Percentiles rank a stretch among this genome's conserved stretches.
These are phyloP conservation scores for Coriaria nepalensis DNA, from an alignment of 306 rosid species.

Conservation along the genomic window DNA sequence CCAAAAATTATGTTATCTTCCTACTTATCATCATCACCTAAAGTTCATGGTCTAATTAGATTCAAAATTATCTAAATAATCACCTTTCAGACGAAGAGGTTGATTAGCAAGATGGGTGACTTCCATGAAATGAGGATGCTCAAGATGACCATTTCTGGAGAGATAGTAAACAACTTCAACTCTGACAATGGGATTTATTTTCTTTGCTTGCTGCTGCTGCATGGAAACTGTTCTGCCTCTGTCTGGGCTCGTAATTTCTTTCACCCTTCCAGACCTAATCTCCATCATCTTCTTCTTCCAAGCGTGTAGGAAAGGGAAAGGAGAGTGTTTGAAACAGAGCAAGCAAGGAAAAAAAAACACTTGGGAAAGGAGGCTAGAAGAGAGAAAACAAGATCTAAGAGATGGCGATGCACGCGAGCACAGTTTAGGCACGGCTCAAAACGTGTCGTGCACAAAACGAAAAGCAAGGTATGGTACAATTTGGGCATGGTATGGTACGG, in stretches of 20 bases:
- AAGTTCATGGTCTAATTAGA: too few relatives aligned
- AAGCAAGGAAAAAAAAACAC: too few relatives aligned
- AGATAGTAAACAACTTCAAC: constrained; percentile 80
- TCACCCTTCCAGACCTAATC: constrained; percentile 28
- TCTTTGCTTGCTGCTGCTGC: constrained; percentile 17
- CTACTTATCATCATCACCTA: too few relatives aligned
- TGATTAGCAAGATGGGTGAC: constrained; percentile 43
- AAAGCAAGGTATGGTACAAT: too few relatives aligned
- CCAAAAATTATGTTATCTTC: too few relatives aligned
- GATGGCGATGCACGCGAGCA: too few relatives aligned
- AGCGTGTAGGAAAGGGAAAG: neutral
- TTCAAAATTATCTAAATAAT: neutral
- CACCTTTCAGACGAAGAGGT: constrained; percentile 73
- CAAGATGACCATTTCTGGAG: constrained; percentile 66
- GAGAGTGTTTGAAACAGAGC: too few relatives aligned
- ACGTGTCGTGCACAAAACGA: too few relatives aligned
- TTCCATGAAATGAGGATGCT: constrained; percentile 85
- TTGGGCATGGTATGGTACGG: too few relatives aligned
- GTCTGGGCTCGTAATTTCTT: constrained; percentile 44
- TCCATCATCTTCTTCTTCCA: constrained; percentile 32
- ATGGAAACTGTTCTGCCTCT: constrained; percentile 34
- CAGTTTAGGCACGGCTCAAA: too few relatives aligned
- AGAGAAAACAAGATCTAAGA: too few relatives aligned
- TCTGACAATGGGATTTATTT: constrained; percentile 28
- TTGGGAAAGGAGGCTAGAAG: too few relatives aligned